Evolutionary conservation across 768 basidiomycete genomes (phyloP), one percentile per base, ranked within the genome.

Genomic region (Lactifluus rugatus): DNA sequence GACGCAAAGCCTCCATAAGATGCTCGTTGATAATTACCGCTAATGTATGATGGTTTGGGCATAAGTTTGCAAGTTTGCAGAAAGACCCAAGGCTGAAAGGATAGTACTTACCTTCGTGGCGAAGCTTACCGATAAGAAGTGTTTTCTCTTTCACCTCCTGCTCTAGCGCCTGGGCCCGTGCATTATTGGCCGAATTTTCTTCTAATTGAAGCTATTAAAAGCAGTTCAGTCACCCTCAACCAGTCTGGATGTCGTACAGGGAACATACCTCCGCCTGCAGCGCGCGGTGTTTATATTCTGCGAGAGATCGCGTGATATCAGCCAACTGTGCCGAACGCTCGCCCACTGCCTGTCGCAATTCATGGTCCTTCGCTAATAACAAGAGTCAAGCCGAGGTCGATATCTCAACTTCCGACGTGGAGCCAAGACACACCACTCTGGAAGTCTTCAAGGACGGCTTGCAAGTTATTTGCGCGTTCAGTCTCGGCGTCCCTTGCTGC

Each of bases 1-100:
- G 85, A 13, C 95, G 89, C n/a, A 99, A 81, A 3, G 96, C 96
- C 71, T 98, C 95, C 66, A 93, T 96, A 11, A 99, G 77, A 66
- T 99, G 96, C 68, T 98, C 96, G 64, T 98, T 98, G 69, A 94
- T 84, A 58, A 97, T 95, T 14, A 99, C 93, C 51, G 88, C 95
- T 95, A 63, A 13, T 6, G 61, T 21, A 21, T 34, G n/a, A 25
- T 26, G 44, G 50, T 56, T 45, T 26, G 53, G 45, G 34, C 64
- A 56, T 28, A 47, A 53, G 25, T 39, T 50, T 16, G n/a, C 11
- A 34, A 34, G 13, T 11, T 13, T 13, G 34, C 60, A 45, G 23
- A 16, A 32, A 32, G 46, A 52, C 32, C 17, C 44, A 11, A 37
- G 34, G 28, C 50, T 46, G n/a, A 52, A 7, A 42, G 3, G 1